These are phyloP conservation scores for Achaetomiella virescens DNA, from an alignment of 495 filamentous ascomycete genomes.

Conservation along the genomic window DNA sequence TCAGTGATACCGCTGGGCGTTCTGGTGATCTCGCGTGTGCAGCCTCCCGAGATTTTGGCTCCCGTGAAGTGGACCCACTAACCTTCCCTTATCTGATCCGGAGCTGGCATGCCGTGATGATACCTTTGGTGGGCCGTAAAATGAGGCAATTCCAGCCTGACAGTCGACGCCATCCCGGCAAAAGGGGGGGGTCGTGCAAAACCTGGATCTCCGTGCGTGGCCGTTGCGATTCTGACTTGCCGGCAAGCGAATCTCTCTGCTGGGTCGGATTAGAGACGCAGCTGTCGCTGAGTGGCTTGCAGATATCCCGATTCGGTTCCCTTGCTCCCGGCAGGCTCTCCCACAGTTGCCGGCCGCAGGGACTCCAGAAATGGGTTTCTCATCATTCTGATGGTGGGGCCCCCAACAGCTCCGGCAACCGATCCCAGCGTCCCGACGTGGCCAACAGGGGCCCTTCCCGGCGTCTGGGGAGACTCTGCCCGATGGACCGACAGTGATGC, in stretches of 20 bases:
- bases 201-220: background rate
- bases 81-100: constrained; percentile 11
- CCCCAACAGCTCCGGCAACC: constrained; percentile 7
- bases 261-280: constrained; percentile 10
- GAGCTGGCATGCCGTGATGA: constrained; percentile 5
- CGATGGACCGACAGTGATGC: background rate
- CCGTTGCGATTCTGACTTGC: background rate
- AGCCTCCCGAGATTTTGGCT: background rate
- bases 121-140: background rate
- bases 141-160: background rate
- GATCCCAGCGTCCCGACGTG: background rate
- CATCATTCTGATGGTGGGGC: background rate
- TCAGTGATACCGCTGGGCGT: too few species aligned
- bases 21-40: background rate
- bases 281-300: constrained; percentile 24
- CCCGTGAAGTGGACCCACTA: background rate
- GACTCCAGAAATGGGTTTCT: background rate
- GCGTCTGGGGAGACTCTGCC: background rate
- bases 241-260: background rate
- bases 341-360: constrained; percentile 6
- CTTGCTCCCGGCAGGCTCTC: constrained; percentile 1
- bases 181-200: background rate
- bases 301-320: constrained; percentile 22
- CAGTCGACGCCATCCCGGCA: background rate
- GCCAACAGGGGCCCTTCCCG: constrained; percentile 8